These are phyloP conservation scores for Celoporthe dispersa DNA, from an alignment of 2,329 filamentous ascomycete species.

Conservation along the genomic window DNA sequence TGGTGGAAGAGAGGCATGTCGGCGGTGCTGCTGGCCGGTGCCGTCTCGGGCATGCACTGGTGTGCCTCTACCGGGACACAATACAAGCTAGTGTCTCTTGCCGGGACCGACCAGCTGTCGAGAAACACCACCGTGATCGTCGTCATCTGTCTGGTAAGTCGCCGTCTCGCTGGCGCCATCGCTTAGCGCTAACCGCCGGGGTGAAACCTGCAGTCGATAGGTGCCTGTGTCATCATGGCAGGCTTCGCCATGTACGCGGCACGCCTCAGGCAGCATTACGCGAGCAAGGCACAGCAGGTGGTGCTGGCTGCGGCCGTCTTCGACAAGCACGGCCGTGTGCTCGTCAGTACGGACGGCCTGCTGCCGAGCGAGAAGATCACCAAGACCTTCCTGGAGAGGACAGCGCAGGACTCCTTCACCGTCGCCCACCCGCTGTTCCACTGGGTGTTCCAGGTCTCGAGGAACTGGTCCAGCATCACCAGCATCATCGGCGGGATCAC, in stretches of 20 bases:
- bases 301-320: conserved; percentile 67
- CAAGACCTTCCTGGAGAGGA: conserved; percentile 72
- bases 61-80: conserved; percentile 72
- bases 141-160: conserved; percentile 69
- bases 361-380: conserved; percentile 79
- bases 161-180: too few species aligned
- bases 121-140: conserved; percentile 73
- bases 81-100: conserved; percentile 62
- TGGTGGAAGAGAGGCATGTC: conserved; percentile 76
- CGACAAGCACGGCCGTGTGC: conserved; percentile 65
- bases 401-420: conserved; percentile 69
- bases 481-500: conserved; percentile 74
- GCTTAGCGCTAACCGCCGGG: neutral
- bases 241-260: conserved; percentile 58
- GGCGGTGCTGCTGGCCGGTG: conserved; percentile 69
- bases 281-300: conserved; percentile 65
- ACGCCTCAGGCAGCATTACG: conserved; percentile 56
- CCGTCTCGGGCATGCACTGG: conserved; percentile 89
- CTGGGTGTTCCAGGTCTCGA: conserved; percentile 83
- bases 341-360: conserved; percentile 72
- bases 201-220: conserved; percentile 58
- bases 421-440: conserved; percentile 79
- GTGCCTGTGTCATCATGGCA: conserved; percentile 64
- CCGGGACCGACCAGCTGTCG: conserved; percentile 50
- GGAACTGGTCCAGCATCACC: conserved; percentile 73